Percentiles rank a stretch among this genome's conserved stretches.
Conservation (phyloP, 2,329 filamentous ascomycete genomes). For the Apiospora phragmitis region DNA sequence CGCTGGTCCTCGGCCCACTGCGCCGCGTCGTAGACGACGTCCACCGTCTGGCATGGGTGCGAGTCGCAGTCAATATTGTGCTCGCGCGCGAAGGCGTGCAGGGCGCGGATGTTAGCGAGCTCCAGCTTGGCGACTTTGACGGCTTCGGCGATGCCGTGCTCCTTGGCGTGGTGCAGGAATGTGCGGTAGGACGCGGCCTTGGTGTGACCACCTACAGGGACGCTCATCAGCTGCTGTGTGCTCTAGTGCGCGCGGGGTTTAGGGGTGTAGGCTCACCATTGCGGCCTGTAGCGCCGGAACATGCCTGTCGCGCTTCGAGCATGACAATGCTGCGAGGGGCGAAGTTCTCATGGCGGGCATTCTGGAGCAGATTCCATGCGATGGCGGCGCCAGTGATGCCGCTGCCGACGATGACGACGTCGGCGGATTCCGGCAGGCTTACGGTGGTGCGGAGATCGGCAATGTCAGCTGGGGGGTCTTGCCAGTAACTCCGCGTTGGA, state of each 20-base stretch:
- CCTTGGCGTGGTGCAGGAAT: slow-evolving; percentile 9
- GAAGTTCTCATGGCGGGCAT: slow-evolving; percentile 30
- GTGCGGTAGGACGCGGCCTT: slow-evolving; percentile 12
- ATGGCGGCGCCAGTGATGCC: slow-evolving; percentile 54
- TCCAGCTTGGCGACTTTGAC: slow-evolving; percentile 32
- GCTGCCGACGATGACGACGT: slow-evolving; percentile 56
- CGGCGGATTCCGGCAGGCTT: slow-evolving; percentile 46
- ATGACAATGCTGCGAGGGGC: slow-evolving; percentile 23
- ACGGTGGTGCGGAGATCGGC: slow-evolving; percentile 49
- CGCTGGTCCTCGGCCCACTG: neutral
- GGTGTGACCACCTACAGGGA: slow-evolving; percentile 11
- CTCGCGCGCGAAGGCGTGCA: slow-evolving; percentile 36
- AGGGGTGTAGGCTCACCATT: slow-evolving; percentile 22
- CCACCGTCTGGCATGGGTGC: slow-evolving; percentile 50
- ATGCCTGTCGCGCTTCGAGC: slow-evolving; percentile 30
- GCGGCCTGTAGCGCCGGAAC: slow-evolving; percentile 29
- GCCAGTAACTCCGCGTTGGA: slow-evolving; percentile 53
- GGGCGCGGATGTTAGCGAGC: slow-evolving; percentile 25
- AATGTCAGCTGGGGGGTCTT: neutral
- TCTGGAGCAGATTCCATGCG: slow-evolving; percentile 42
- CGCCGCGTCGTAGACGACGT: slow-evolving; percentile 54
- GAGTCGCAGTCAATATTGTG: slow-evolving; percentile 46
- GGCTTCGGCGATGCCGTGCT: slow-evolving; percentile 29
- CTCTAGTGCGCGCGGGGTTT: slow-evolving; percentile 33
- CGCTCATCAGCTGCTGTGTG: slow-evolving; percentile 26